Percentiles rank a stretch among this genome's conserved stretches.
Evolutionary conservation across 768 basidiomycete genomes (phyloP).

Genomic region (Asterophora lycoperdoides): DNA sequence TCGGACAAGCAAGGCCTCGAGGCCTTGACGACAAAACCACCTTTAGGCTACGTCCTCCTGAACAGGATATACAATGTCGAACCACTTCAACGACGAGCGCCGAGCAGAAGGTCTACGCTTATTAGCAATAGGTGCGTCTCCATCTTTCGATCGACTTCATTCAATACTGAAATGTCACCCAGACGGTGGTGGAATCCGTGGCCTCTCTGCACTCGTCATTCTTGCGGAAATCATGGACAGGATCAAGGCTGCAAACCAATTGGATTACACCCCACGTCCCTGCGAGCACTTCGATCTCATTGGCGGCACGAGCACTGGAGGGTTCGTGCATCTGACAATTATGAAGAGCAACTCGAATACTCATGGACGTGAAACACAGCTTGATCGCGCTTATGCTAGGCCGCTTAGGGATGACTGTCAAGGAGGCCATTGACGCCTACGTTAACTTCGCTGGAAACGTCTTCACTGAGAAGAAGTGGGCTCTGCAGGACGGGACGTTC

Average conservation of each 20-base stretch:
- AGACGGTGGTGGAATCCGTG: slow-evolving; percentile 19
- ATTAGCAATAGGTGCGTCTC: too few relatives aligned
- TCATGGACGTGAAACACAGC: slow-evolving; percentile 5
- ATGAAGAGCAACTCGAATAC: slow-evolving; percentile 1
- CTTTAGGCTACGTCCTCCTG: too few relatives aligned
- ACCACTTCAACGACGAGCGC: too few relatives aligned
- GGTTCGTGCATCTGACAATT: too few relatives aligned
- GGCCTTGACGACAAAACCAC: too few relatives aligned
- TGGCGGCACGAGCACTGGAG: slow-evolving; percentile 19
- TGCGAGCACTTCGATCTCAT: slow-evolving; percentile 20
- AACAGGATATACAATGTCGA: too few relatives aligned
- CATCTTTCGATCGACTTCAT: too few relatives aligned
- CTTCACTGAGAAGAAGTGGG: background rate
- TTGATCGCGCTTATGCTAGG: slow-evolving; percentile 24
- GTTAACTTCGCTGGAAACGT: slow-evolving; percentile 3
- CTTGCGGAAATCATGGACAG: slow-evolving; percentile 15
- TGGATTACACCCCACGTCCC: slow-evolving; percentile 5
- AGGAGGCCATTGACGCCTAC: slow-evolving; percentile 19
- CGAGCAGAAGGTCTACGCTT: too few relatives aligned
- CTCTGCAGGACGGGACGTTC: slow-evolving; percentile 5
- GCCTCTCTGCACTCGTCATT: slow-evolving; percentile 13
- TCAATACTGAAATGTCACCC: background rate
- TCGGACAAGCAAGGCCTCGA: too few relatives aligned
- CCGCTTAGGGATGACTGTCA: slow-evolving; percentile 20
- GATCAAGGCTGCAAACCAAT: background rate